Evolutionary conservation across 2,329 filamentous ascomycete species (phyloP), one percentile per base, ranked within the genome.

Genomic region (Lachnellula hyalina): DNA sequence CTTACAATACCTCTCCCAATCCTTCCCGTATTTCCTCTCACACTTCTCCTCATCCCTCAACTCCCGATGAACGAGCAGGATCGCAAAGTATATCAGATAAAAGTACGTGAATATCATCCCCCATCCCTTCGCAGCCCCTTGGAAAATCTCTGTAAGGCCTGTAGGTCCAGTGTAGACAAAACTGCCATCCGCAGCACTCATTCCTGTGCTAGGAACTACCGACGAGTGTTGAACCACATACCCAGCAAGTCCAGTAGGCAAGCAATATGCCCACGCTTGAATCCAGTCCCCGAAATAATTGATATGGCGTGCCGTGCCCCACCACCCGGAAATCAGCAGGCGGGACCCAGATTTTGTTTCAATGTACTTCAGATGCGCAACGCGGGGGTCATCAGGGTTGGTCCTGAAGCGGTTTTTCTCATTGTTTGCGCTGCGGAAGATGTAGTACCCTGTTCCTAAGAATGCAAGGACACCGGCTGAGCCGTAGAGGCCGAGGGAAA

Each of bases 221-320:
- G 75, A 71, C 34, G 75, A 72, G 49, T 78, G 75, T 45, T 79
- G 73, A 49, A 96, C 84, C 41, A 85, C 76, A 70, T 93, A 96
- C 12, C 92, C 92, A 0, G 91, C 87, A 56, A 95, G 71, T 0
- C 89, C 89, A 0, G 92, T 96, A 1, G 93, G 92, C 44, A 96
- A 77, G 61, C 85, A 90, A 73, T 94, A 96, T 0, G 90, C 84
- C 90, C 90, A 96, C 8, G 87, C 83, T 83, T 96, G 92, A 62
- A 94, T 79, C 92, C 92, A 96, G 74, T 97, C 93, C 51, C 92
- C 93, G 1, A 96, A 74, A 73, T 97, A 96, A 76, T 96, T 97
- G 78, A 96, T 93, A 73, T 97, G 93, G 42, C 93, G 84, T 0
- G 92, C 88, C 21, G 83, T 77, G 44, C 93, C 93, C 93, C 93